Conservation (phyloP, 257 asterid species). For the Solanum chaucha region DNA sequence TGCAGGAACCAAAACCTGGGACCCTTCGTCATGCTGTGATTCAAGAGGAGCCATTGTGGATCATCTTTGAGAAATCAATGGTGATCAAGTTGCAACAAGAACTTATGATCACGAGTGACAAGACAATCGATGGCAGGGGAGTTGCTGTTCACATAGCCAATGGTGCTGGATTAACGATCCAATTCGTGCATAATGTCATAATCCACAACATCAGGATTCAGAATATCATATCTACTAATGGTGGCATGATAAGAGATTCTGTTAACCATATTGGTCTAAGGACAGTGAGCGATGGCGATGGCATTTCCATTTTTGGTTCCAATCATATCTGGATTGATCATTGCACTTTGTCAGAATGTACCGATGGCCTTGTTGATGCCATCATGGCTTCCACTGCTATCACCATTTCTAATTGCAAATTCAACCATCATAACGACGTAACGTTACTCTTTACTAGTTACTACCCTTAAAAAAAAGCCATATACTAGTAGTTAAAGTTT, state of each 20-base stretch:
- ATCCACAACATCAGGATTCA: slow-evolving; percentile 42
- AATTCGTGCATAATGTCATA: slow-evolving; percentile 38
- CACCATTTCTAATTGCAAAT: slow-evolving; percentile 10
- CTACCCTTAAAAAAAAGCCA: background rate
- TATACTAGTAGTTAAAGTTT: background rate
- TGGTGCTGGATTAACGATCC: slow-evolving; percentile 49
- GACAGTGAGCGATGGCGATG: slow-evolving; percentile 48
- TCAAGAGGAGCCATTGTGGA: slow-evolving; percentile 16
- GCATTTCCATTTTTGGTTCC: background rate
- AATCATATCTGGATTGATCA: slow-evolving; percentile 1
- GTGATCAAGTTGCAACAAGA: slow-evolving; percentile 36
- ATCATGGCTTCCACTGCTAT: slow-evolving; percentile 3
- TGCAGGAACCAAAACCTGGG: slow-evolving; percentile 31
- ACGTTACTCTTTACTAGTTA: background rate
- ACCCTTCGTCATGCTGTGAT: slow-evolving; percentile 52
- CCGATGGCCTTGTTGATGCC: background rate
- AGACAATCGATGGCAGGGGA: slow-evolving; percentile 55
- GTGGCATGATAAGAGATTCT: slow-evolving; percentile 48
- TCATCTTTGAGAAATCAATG: slow-evolving; percentile 24
- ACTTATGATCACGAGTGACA: slow-evolving; percentile 35
- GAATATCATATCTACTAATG: slow-evolving; percentile 21
- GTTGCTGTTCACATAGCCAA: slow-evolving; percentile 34
- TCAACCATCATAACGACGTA: slow-evolving; percentile 1
- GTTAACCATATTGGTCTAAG: slow-evolving; percentile 33
- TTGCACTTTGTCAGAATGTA: background rate